These are phyloP conservation scores for Paraphaeosphaeria minitans DNA, from an alignment of 2,329 filamentous ascomycete genomes.

Conservation along the genomic window DNA sequence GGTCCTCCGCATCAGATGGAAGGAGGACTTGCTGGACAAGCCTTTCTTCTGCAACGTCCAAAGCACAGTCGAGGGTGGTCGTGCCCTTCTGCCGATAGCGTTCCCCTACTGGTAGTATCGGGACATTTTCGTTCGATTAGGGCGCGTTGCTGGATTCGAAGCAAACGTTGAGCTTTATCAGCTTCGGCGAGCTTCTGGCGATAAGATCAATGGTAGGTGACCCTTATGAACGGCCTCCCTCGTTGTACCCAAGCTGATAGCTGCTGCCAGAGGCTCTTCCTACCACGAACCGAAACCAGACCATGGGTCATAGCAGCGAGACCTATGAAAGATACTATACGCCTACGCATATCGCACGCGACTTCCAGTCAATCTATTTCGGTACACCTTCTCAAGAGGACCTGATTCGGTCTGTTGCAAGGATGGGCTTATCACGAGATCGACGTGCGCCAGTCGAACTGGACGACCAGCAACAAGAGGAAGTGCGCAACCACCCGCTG, in stretches of 20 bases:
- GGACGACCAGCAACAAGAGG: too few species aligned
- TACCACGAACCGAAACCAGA: slow-evolving; percentile 11
- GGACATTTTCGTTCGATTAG: slow-evolving; percentile 23
- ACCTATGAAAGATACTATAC: too few species aligned
- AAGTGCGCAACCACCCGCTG: too few species aligned
- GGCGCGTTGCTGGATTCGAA: slow-evolving; percentile 23
- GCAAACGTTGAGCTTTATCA: too few species aligned
- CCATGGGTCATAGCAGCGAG: too few species aligned
- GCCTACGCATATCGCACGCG: too few species aligned
- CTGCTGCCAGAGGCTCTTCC: not conserved
- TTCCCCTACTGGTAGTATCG: slow-evolving; percentile 26
- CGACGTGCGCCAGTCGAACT: too few species aligned
- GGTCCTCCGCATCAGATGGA: slow-evolving; percentile 23
- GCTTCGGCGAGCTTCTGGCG: slow-evolving; percentile 22
- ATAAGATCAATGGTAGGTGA: slow-evolving; percentile 27
- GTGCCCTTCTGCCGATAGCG: slow-evolving; percentile 14
- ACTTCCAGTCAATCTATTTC: too few species aligned
- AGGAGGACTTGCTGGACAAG: slow-evolving; percentile 22
- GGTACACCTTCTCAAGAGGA: too few species aligned
- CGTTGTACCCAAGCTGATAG: not conserved
- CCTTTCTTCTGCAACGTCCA: slow-evolving; percentile 23
- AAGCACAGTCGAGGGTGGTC: slow-evolving; percentile 13
- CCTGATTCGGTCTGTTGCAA: too few species aligned
- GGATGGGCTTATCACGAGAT: too few species aligned
- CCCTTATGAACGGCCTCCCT: not conserved